Base-by-base conservation (phyloP, 2,329 filamentous ascomycete genomes). In the Xylaria sp. region DNA sequence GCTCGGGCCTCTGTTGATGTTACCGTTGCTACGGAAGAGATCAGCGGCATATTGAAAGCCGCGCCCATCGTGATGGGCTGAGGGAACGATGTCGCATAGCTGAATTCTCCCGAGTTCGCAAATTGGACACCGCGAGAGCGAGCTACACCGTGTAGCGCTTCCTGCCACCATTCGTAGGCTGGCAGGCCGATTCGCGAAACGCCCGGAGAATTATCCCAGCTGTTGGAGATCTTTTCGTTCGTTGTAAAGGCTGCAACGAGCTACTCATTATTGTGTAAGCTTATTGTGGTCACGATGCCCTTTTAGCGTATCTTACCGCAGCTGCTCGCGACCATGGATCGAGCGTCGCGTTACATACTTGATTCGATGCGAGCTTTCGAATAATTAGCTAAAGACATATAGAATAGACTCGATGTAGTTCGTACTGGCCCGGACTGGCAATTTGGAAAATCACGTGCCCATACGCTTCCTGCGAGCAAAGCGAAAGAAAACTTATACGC, bases 51-150 rank as follows among this genome's bases (percentile, higher is more conserved):
- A 69, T 92, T 88, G 70, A 92, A 89, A 0, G 89, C 85, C 0
- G 89, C 88, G 25, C 85, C 85, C 72, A 89, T 84, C 1, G 86
- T 78, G 60, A 92, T 89, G 0, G 89, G 89, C 74, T 87, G 85
- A 0, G 90, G 89, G 73, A 91, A 92, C 0, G 86, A 88, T 0
- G 90, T 91, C 0, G 89, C 87, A 74, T 85, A 86, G 69, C 82
- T 85, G 75, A 84, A 91, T 12, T 85, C 78, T 2, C 85, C 70
- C 13, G 78, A 79, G 6, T 77, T 76, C n/a, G 83, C 82, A 76
- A 88, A 89, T 34, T 84, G 81, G 6, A 87, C 86, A 0, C 86
- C 87, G 0, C 82, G 82, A 5, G 81, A 80, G 12, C 75, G 73
- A 9, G 84, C 87, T 0, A 90, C 80, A 4, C 88, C 88, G 72